These are phyloP conservation scores for Litsea cubeba DNA, from an alignment of 164 flowering plant genomes.

Conservation along the genomic window DNA sequence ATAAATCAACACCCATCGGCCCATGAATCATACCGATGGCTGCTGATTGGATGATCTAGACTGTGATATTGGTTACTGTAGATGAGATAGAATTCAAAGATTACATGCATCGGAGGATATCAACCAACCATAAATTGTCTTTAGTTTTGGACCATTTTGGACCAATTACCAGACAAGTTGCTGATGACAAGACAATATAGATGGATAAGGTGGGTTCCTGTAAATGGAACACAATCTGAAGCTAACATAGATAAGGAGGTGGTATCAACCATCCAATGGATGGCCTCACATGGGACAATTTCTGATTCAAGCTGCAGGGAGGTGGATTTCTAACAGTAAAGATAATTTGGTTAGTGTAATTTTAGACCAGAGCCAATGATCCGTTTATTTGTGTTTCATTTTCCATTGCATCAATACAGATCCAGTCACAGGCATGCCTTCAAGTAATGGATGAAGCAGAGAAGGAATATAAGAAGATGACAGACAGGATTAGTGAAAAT, in stretches of 20 bases:
- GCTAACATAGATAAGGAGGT: neutral
- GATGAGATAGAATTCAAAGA: neutral
- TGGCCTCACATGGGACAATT: neutral
- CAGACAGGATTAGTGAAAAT: conserved; percentile 48
- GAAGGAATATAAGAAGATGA: conserved; percentile 61
- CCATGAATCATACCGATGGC: neutral
- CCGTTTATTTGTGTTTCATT: no score
- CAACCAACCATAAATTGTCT: no score
- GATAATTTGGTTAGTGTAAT: no score
- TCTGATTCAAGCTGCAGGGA: neutral
- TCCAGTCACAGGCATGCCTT: conserved; percentile 59
- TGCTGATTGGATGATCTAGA: neutral
- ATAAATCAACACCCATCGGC: no score
- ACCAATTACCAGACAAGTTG: neutral
- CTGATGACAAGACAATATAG: neutral
- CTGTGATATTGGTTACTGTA: neutral
- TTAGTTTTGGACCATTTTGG: neutral
- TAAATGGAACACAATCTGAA: neutral
- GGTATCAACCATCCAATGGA: neutral
- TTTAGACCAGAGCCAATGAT: no score
- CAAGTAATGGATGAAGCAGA: conserved; percentile 59
- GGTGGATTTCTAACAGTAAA: no score
- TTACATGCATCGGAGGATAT: neutral
- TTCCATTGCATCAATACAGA: conserved; percentile 24
- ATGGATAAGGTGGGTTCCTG: neutral